These are phyloP conservation scores for Syzygium grande DNA, from an alignment of 345 rosid genomes.

Conservation along the genomic window DNA sequence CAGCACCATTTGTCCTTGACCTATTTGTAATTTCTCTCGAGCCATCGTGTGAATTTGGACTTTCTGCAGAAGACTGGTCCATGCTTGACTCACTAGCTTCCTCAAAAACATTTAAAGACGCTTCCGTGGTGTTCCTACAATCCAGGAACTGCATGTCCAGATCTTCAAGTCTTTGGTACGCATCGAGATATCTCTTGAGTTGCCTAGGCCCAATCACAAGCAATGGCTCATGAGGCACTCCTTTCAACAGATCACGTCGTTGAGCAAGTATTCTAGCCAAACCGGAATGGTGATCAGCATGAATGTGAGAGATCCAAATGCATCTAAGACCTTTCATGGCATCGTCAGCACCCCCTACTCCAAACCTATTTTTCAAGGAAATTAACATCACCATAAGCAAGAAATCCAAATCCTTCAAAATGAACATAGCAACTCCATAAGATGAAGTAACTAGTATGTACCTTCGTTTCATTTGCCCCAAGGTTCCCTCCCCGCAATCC, in stretches of 20 bases:
- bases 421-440: neutral
- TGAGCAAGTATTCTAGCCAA: constrained; percentile 81
- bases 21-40: neutral
- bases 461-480: constrained; percentile 95
- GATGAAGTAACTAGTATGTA: constrained; percentile 1
- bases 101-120: constrained; percentile 53
- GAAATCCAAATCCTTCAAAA: neutral
- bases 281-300: constrained; percentile 92
- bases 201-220: constrained; percentile 72
- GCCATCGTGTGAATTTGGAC: neutral
- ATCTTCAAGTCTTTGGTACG: constrained; percentile 85
- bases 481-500: constrained; percentile 96
- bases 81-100: neutral
- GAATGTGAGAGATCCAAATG: constrained; percentile 95
- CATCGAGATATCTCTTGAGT: constrained; percentile 75
- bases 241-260: constrained; percentile 62
- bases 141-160: constrained; percentile 87
- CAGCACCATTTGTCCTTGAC: constrained; percentile 1
- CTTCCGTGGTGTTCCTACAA: constrained; percentile 61
- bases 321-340: constrained; percentile 58
- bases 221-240: constrained; percentile 58
- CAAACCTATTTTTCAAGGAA: constrained; percentile 35
- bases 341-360: constrained; percentile 65
- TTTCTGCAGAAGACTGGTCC: constrained; percentile 5
- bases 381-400: neutral